Percentiles rank a stretch among this genome's conserved stretches.
Conservation (phyloP, 495 filamentous ascomycete species). For the Oidiodendron maius region DNA sequence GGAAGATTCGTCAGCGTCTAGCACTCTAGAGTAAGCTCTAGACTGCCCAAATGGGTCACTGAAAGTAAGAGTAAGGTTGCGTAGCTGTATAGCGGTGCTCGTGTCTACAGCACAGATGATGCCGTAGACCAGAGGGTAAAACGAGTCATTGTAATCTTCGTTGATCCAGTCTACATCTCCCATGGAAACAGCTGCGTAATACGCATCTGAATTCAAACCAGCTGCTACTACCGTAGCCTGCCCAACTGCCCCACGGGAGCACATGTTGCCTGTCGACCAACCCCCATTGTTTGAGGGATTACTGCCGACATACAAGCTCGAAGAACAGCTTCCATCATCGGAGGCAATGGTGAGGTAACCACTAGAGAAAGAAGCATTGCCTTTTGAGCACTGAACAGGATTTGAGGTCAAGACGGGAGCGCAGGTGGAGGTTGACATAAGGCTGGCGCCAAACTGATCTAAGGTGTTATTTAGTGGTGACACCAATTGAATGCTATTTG, state of each 20-base stretch:
- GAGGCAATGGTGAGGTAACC: not conserved
- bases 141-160: not conserved
- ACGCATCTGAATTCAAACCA: not conserved
- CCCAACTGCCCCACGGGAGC: not conserved
- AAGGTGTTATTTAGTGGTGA: not conserved
- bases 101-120: not conserved
- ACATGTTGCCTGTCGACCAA: not conserved
- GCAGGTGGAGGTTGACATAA: not conserved
- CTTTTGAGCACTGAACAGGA: not conserved
- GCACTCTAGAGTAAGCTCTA: not conserved
- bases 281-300: not conserved
- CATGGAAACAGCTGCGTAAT: not conserved
- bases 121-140: not conserved
- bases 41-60: not conserved
- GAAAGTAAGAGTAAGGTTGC: conserved; percentile 1
- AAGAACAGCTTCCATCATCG: not conserved
- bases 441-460: not conserved
- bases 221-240: not conserved
- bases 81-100: not conserved
- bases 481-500: not conserved
- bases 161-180: not conserved
- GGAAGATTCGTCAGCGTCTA: not conserved
- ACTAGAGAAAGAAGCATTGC: not conserved
- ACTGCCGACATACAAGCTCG: not conserved
- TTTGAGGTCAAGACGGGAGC: not conserved